These are phyloP conservation scores for Puccinia polysora DNA, from an alignment of 1,284 basidiomycete genomes.

Conservation along the genomic window DNA sequence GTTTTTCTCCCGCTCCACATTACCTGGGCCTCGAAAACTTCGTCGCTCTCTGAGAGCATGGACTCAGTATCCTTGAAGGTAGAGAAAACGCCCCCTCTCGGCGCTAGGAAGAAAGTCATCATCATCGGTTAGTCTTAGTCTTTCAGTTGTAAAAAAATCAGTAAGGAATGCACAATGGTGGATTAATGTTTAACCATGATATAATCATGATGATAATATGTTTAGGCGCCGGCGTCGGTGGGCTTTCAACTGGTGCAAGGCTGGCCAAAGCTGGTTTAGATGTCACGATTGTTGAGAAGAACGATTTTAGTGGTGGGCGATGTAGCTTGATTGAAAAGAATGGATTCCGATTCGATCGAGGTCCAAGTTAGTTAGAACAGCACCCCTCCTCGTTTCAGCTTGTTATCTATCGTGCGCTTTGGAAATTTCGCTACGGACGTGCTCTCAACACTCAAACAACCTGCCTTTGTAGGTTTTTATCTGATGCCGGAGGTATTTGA, in stretches of 20 bases:
- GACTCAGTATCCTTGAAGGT: slow-evolving; percentile 9
- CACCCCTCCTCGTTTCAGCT: background rate
- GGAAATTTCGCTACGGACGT: background rate
- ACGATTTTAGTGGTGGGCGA: slow-evolving; percentile 57
- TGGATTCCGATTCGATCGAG: slow-evolving; percentile 51
- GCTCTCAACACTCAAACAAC: background rate
- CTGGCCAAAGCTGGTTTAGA: slow-evolving; percentile 56
- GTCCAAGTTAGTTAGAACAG: slow-evolving; percentile 30
- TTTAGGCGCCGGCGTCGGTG: slow-evolving; percentile 57
- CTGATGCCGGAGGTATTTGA: slow-evolving; percentile 43
- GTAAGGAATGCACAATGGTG: background rate
- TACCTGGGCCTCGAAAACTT: background rate
- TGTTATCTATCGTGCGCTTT: background rate
- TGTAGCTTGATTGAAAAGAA: slow-evolving; percentile 58
- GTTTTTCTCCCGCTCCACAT: too few relatives aligned
- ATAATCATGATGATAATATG: background rate
- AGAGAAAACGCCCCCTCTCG: slow-evolving; percentile 9
- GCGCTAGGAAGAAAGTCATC: slow-evolving; percentile 37
- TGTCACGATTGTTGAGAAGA: slow-evolving; percentile 57
- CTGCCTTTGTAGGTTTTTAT: slow-evolving; percentile 36
- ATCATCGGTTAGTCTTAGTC: slow-evolving; percentile 33
- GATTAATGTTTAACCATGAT: background rate
- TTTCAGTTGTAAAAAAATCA: too few relatives aligned
- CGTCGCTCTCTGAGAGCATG: background rate
- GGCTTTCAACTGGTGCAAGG: slow-evolving; percentile 56